Evolutionary conservation across 371 early-diverging fungal genomes (phyloP), one percentile per base, ranked within the genome.

Genomic region (Apophysomyces trapeziformis): DNA sequence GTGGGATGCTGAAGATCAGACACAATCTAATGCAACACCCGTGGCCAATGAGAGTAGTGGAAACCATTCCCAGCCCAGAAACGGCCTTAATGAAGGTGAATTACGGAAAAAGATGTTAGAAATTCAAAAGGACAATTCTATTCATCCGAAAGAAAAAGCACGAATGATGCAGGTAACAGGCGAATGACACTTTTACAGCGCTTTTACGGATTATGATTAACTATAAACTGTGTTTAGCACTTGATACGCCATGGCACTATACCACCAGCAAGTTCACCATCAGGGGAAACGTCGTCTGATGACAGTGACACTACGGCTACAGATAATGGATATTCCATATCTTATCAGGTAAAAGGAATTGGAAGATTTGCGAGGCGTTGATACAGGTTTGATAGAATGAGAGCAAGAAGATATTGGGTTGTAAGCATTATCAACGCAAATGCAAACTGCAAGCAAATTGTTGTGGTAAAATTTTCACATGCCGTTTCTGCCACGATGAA

Each of bases 401-500:
- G 64, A 75, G 85, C 38, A 72, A 79, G 6, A 68, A 66, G 12
- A 74, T 81, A 8, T 63, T 90, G 1, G 99, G 98, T 4, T 99
- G 99, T 78, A 86, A 89, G 68, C 99, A 99, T 76, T 99, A 99
- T 78, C 90, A 89, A 70, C 81, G 97, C 7, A 89, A 90, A 32
- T 89, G 89, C 66, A 93, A 94, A 71, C 68, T 99, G 7, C 89
- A 93, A 68, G 95, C 96, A 8, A 89, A 92, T 58, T 99, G 99
- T 71, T 99, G 99, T 76, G 89, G 88, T 50, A 83, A 83, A 61
- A 95, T 95, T 89, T 91, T 87, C 65, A 78, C 94, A 21, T 99
- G 99, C 76, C 88, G 99, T 57, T 93, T 98, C 69, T 99, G 99
- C 75, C 99, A 99, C 73, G 96, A 99, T 72, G 94, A 95, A 46